These are phyloP conservation scores for Larix kaempferi DNA, from an alignment of 75 land plant species.

Conservation along the genomic window DNA sequence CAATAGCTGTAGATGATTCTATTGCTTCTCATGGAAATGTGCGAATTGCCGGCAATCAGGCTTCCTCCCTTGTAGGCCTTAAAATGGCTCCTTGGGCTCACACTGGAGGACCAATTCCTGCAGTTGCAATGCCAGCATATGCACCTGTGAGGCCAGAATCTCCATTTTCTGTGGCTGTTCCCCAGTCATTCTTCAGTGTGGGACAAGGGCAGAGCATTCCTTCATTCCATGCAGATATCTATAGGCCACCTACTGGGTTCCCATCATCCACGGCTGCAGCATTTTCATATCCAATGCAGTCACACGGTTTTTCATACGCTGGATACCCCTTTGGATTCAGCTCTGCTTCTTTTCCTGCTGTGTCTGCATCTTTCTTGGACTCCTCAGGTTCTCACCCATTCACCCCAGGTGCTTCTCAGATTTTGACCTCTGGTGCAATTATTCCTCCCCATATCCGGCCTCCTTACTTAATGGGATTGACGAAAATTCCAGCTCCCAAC, in stretches of 20 bases:
- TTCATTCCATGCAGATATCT: constrained; percentile 20
- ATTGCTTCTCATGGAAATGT: constrained; percentile 2
- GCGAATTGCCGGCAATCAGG: not conserved
- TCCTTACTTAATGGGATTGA: constrained; percentile 16
- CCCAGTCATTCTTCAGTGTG: constrained; percentile 9
- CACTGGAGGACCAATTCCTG: constrained; percentile 16
- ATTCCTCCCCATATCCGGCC: constrained; percentile 15
- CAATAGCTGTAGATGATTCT: constrained; percentile 7
- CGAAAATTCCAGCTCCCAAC: constrained; percentile 9
- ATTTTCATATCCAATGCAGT: constrained; percentile 9
- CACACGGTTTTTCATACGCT: constrained; percentile 5
- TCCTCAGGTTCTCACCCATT: not conserved
- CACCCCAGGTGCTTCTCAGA: not conserved
- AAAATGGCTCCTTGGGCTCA: constrained; percentile 24
- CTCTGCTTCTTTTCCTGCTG: constrained; percentile 19
- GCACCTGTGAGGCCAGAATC: constrained; percentile 14
- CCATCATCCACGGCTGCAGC: constrained; percentile 17
- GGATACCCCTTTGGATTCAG: constrained; percentile 9
- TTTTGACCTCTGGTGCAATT: constrained; percentile 12
- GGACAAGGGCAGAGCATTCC: constrained; percentile 8
- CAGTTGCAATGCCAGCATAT: constrained; percentile 22
- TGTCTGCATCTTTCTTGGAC: constrained; percentile 13
- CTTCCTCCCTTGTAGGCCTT: constrained; percentile 9
- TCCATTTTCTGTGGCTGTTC: constrained; percentile 15
- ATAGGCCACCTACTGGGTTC: constrained; percentile 9